A percentile compares a stretch with the other conserved stretches of the same genome.
Evolutionary conservation across 192 early-diverging fungal genomes (phyloP).

Genomic region (Entomortierella beljakovae): DNA sequence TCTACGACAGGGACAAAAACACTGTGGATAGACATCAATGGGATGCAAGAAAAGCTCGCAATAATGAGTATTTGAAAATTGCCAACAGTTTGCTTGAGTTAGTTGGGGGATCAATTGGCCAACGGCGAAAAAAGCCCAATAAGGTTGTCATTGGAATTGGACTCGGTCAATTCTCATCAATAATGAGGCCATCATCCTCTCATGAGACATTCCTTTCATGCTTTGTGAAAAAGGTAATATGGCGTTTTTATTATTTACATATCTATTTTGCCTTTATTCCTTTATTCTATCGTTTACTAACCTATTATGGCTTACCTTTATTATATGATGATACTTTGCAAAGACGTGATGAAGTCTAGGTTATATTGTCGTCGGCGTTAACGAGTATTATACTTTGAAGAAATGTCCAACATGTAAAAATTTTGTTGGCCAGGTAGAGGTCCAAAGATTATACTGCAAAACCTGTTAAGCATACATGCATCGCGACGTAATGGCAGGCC

Average conservation of each 20-base stretch:
- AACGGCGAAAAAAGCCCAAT: neutral
- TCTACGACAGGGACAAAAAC: no score
- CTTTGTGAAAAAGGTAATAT: neutral
- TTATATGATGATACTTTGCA: neutral
- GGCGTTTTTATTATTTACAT: neutral
- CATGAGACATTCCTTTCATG: no score
- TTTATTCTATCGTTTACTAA: neutral
- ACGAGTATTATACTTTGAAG: no score
- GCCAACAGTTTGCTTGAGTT: neutral
- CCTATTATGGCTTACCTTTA: neutral
- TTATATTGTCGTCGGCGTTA: no score
- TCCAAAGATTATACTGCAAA: no score
- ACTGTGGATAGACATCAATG: no score
- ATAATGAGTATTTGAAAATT: neutral
- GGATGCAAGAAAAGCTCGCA: conserved; percentile 6
- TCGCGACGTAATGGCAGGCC: no score
- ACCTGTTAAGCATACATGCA: no score
- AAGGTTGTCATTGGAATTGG: neutral
- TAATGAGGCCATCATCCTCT: neutral
- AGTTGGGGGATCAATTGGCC: neutral
- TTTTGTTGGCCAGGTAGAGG: no score
- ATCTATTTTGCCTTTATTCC: neutral
- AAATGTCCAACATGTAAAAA: no score
- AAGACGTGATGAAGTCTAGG: neutral
- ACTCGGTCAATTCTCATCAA: neutral